A percentile compares a stretch with the other conserved stretches of the same genome.
Conservation (phyloP, 2,329 filamentous ascomycete species). For the Camillea tinctor region DNA sequence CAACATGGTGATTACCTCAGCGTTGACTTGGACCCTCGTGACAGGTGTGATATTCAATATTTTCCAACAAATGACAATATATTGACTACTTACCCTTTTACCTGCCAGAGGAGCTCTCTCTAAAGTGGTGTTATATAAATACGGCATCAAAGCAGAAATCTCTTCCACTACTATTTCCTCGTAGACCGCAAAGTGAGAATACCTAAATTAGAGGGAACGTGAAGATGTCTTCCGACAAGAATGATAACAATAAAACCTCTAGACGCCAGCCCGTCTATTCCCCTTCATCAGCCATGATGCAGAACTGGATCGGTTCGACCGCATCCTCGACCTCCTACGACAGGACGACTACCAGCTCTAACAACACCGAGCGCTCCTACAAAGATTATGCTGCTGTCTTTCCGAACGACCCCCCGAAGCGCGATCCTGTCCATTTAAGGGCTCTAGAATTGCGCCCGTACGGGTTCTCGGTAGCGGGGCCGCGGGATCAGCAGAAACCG, state of each 20-base stretch:
- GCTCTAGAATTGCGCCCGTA: not conserved
- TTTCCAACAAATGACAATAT: too few species aligned
- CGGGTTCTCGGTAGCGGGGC: not conserved
- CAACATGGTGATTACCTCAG: too few species aligned
- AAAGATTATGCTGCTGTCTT: not conserved
- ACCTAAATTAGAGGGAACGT: too few species aligned
- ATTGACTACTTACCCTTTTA: too few species aligned
- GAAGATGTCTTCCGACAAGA: not conserved
- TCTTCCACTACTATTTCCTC: too few species aligned
- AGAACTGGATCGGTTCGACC: not conserved
- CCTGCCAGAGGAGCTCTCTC: too few species aligned
- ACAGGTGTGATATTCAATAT: too few species aligned
- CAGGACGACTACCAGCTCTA: not conserved
- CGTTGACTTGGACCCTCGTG: too few species aligned
- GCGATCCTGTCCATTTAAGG: not conserved
- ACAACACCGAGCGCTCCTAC: not conserved
- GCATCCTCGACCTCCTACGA: not conserved
- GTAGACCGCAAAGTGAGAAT: too few species aligned
- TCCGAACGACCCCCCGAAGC: too few species aligned
- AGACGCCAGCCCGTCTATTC: not conserved
- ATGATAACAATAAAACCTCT: not conserved
- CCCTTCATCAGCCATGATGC: not conserved
- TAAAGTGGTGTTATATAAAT: too few species aligned
- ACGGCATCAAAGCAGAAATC: too few species aligned
- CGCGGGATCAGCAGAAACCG: not conserved